Evolutionary conservation across 163 green algal species (phyloP).

Genomic region (Scenedesmus sp.): DNA sequence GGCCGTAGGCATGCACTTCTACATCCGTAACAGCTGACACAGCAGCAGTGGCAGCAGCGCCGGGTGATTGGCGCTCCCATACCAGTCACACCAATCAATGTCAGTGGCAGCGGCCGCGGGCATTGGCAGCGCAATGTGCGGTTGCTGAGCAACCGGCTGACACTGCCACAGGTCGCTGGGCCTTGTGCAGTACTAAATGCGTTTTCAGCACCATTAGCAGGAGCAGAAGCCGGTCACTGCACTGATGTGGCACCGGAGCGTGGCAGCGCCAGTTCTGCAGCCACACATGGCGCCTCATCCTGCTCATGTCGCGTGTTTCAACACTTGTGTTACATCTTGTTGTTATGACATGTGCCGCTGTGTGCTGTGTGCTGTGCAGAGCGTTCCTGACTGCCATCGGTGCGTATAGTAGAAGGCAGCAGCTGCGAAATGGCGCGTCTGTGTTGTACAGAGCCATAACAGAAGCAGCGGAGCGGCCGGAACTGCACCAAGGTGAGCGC

Average conservation of each 20-base stretch:
- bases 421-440: constrained; percentile 54
- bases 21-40: neutral
- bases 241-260: too few species aligned
- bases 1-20: too few species aligned
- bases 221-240: neutral
- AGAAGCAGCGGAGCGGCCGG: constrained; percentile 62
- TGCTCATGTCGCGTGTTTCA: too few species aligned
- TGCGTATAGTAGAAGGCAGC: constrained; percentile 55
- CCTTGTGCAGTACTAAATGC: too few species aligned
- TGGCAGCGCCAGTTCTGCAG: too few species aligned
- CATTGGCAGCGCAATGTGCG: neutral
- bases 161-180: too few species aligned
- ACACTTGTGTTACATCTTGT: too few species aligned
- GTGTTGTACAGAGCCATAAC: constrained; percentile 67
- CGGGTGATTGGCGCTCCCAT: too few species aligned
- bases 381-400: constrained; percentile 56
- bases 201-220: constrained; percentile 17
- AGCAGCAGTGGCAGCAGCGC: constrained; percentile 15
- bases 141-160: too few species aligned
- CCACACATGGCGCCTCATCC: too few species aligned
- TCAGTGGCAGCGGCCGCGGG: neutral
- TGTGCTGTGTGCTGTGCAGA: constrained; percentile 34
- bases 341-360: neutral
- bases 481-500: constrained; percentile 59
- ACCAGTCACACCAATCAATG: too few species aligned